Conservation (phyloP, 2,329 filamentous ascomycete genomes). For the Cladosporium sphaerospermum region DNA sequence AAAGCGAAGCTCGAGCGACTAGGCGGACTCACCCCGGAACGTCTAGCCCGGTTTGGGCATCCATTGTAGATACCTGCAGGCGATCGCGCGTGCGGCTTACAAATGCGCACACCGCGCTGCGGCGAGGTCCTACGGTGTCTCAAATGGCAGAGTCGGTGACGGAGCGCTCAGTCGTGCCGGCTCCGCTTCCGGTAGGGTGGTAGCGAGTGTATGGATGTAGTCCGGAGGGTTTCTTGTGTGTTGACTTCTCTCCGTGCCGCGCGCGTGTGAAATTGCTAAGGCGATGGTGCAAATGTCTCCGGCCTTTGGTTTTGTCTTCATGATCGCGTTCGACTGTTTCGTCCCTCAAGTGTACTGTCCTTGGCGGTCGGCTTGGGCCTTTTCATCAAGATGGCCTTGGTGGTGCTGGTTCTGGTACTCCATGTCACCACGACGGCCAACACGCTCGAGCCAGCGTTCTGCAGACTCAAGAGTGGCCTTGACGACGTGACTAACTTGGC, state of each 20-base stretch:
- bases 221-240: too few relatives aligned
- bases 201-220: too few relatives aligned
- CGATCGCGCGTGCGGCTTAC: neutral
- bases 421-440: slow-evolving; percentile 15
- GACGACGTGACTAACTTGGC: slow-evolving; percentile 79
- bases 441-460: slow-evolving; percentile 75
- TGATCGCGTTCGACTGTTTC: too few relatives aligned
- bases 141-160: neutral
- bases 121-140: too few relatives aligned
- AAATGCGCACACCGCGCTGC: neutral
- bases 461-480: slow-evolving; percentile 86
- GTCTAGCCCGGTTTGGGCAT: neutral
- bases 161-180: neutral
- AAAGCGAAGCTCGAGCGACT: neutral
- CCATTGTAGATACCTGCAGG: too few relatives aligned
- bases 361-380: neutral
- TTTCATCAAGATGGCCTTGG: slow-evolving; percentile 2
- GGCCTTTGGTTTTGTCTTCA: too few relatives aligned
- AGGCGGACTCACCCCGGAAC: neutral
- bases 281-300: too few relatives aligned
- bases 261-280: too few relatives aligned
- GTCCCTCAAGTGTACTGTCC: slow-evolving; percentile 3
- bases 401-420: slow-evolving; percentile 4
- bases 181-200: too few relatives aligned
- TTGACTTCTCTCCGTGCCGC: too few relatives aligned